A percentile compares a stretch with the other conserved stretches of the same genome.
phyloP scores from a whole-genome alignment of 306 rosid genomes.

The Luffa aegyptiaca region DNA sequence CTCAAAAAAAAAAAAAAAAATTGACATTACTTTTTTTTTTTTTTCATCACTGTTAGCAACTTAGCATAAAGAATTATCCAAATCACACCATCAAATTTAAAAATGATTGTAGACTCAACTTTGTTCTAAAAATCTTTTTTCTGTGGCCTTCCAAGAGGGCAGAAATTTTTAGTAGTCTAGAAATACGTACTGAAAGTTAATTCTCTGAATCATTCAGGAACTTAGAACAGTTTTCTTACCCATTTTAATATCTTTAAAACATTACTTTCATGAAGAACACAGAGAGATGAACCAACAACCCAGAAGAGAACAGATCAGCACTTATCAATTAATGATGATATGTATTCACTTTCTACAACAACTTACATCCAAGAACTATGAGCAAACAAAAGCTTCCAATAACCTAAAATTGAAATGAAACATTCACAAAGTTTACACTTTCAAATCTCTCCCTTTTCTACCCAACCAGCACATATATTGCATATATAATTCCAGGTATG shows the following conservation, averaged over 20 bases:
- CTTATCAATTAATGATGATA: not conserved
- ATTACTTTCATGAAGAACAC: not conserved
- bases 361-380: not conserved
- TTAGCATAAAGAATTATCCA: too few relatives aligned
- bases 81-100: too few relatives aligned
- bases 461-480: constrained; percentile 3
- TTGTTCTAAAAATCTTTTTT: too few relatives aligned
- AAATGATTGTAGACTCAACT: too few relatives aligned
- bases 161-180: too few relatives aligned
- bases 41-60: too few relatives aligned
- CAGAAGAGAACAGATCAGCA: not conserved
- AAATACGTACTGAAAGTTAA: too few relatives aligned
- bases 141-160: too few relatives aligned
- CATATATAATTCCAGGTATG: constrained; percentile 10
- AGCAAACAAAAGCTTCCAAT: not conserved
- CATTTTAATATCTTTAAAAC: not conserved
- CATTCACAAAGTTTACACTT: not conserved
- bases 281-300: not conserved
- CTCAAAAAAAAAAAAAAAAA: too few relatives aligned
- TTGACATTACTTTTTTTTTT: too few relatives aligned
- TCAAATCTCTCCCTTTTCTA: not conserved
- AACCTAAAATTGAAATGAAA: not conserved
- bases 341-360: not conserved
- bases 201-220: too few relatives aligned
- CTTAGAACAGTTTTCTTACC: not conserved